Conservation (phyloP, 345 rosid genomes). For the Eucalyptus microcorys region DNA sequence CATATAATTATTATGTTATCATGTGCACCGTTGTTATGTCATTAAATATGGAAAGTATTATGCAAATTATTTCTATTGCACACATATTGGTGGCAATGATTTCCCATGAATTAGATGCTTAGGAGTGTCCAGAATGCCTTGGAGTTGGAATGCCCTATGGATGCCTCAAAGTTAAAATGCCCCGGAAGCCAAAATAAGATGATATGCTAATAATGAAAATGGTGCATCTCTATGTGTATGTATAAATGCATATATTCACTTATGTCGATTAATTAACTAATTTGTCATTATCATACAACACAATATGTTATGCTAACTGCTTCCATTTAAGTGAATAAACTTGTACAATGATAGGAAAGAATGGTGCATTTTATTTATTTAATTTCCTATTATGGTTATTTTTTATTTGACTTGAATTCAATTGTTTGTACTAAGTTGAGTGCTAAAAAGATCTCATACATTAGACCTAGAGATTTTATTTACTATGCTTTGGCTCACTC, state of each 20-base stretch:
- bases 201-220: background rate
- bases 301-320: background rate
- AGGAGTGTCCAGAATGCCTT: background rate
- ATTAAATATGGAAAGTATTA: background rate
- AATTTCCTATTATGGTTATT: no score
- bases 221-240: background rate
- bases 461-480: no score
- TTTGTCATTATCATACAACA: background rate
- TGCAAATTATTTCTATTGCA: background rate
- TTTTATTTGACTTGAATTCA: no score
- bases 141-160: rapidly evolving
- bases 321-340: background rate
- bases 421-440: no score
- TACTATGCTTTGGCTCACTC: no score
- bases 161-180: background rate
- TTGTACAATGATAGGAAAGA: no score
- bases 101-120: background rate
- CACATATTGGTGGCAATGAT: background rate
- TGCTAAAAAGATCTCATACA: no score
- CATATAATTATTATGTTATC: background rate
- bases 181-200: rapidly evolving
- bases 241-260: background rate
- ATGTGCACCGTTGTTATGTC: background rate
- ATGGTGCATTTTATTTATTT: no score
- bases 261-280: background rate